phyloP scores from a whole-genome alignment of 306 rosid species.

The Hylodesmum podocarpum region DNA sequence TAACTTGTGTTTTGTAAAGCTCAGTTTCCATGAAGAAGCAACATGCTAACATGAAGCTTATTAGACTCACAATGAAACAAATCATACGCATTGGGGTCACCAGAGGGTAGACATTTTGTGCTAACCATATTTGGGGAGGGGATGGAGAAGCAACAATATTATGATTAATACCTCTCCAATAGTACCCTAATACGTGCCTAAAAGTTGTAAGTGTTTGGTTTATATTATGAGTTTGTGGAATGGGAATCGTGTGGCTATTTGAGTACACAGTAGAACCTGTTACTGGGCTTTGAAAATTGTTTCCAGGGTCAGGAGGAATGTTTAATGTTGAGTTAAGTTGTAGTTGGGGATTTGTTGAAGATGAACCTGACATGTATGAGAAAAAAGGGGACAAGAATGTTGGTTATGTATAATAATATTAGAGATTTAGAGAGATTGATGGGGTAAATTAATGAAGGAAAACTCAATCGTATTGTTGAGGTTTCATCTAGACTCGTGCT shows the following conservation, averaged over 20 bases:
- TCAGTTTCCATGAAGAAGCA: slow-evolving; percentile 9
- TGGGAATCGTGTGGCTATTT: not conserved
- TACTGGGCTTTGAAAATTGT: not conserved
- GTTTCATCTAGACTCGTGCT: not conserved
- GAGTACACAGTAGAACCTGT: not conserved
- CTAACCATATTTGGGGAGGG: slow-evolving; percentile 23
- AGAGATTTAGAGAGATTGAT: not conserved
- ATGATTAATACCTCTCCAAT: not conserved
- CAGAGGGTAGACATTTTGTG: slow-evolving; percentile 28
- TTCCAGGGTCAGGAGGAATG: slow-evolving; percentile 31
- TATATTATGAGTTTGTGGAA: not conserved
- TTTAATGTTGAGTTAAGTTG: not conserved
- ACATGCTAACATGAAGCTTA: slow-evolving; percentile 16
- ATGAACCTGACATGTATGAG: slow-evolving; percentile 23
- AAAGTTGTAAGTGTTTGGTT: not conserved
- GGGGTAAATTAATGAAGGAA: not conserved
- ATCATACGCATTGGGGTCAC: slow-evolving; percentile 35
- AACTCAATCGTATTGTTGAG: not conserved
- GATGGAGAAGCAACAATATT: not conserved
- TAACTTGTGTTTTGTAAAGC: slow-evolving; percentile 9
- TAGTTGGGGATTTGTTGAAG: slow-evolving; percentile 4
- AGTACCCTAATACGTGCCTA: not conserved
- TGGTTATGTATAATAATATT: not conserved
- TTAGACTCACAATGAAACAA: not conserved
- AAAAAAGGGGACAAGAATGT: not conserved